Evolutionary conservation across 2,329 filamentous ascomycete genomes (phyloP).

Genomic region (Pseudofabraea citricarpa): DNA sequence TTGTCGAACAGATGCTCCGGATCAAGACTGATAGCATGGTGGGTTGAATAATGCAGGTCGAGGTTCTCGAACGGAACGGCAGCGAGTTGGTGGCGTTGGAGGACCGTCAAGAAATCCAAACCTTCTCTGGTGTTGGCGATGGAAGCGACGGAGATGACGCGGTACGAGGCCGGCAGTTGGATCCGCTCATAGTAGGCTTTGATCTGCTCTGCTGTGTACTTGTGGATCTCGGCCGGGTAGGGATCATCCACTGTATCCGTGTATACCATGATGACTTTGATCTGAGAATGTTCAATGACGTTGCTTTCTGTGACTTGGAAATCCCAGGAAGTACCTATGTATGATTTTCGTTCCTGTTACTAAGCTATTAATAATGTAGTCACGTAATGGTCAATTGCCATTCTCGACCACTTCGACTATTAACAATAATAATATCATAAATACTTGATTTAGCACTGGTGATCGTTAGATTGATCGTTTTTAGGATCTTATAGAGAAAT

Average conservation of each 20-base stretch:
- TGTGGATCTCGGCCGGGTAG: neutral
- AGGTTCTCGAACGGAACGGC: constrained; percentile 54
- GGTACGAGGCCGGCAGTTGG: neutral
- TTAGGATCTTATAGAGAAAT: no score
- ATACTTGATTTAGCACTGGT: no score
- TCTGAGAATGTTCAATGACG: no score
- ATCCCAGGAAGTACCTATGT: no score
- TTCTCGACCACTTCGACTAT: no score
- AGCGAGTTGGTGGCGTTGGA: constrained; percentile 42
- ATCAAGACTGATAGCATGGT: constrained; percentile 36
- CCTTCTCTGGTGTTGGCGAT: constrained; percentile 9
- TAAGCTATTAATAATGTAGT: no score
- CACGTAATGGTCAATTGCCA: no score
- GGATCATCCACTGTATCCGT: neutral
- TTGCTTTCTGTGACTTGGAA: no score
- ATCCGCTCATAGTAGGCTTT: constrained; percentile 10
- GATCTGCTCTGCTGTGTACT: constrained; percentile 10
- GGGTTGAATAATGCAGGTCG: constrained; percentile 42
- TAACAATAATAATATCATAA: no score
- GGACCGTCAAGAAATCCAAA: constrained; percentile 31
- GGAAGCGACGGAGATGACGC: constrained; percentile 1
- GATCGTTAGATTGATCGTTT: no score
- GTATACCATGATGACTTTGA: no score
- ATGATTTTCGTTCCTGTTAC: no score
- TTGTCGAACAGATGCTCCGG: constrained; percentile 45